phyloP scores from a whole-genome alignment of 2,329 filamentous ascomycete species.

The Trichoderma asperellum region DNA sequence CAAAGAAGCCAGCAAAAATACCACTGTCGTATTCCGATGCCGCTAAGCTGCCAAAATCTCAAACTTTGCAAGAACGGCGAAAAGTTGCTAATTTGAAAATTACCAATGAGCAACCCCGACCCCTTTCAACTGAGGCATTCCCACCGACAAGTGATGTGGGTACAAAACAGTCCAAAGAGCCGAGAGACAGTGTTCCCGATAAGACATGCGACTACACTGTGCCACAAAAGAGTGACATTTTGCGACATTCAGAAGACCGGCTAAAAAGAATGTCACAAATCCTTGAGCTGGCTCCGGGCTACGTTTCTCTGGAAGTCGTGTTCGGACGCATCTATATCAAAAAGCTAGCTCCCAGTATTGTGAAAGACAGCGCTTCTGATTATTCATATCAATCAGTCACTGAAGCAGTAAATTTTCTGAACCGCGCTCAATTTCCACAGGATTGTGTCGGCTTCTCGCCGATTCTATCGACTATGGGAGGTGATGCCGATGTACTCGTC shows the following conservation, averaged over 20 bases:
- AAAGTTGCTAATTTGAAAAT: neutral
- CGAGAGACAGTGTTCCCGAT: neutral
- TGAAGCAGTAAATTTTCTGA: constrained; percentile 28
- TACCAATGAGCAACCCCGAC: neutral
- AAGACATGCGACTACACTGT: neutral
- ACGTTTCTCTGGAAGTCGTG: constrained; percentile 34
- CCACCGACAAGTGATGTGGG: neutral
- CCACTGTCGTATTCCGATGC: constrained; percentile 7
- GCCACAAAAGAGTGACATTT: constrained; percentile 26
- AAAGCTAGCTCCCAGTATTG: constrained; percentile 30
- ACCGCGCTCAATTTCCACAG: constrained; percentile 18
- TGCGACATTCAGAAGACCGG: constrained; percentile 28
- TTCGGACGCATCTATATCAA: constrained; percentile 40
- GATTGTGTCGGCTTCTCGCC: constrained; percentile 36
- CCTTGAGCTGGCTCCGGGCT: constrained; percentile 36
- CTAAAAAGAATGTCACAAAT: constrained; percentile 30
- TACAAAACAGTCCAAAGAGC: neutral
- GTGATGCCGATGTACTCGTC: constrained; percentile 36
- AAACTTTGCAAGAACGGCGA: neutral
- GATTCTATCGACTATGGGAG: constrained; percentile 36
- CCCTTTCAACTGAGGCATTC: neutral
- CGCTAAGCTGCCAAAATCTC: neutral
- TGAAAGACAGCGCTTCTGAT: constrained; percentile 32
- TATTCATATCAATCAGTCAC: constrained; percentile 31
- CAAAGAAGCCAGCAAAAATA: constrained; percentile 1